phyloP scores from a whole-genome alignment of 306 rosid species.

The Quercus engelmannii region DNA sequence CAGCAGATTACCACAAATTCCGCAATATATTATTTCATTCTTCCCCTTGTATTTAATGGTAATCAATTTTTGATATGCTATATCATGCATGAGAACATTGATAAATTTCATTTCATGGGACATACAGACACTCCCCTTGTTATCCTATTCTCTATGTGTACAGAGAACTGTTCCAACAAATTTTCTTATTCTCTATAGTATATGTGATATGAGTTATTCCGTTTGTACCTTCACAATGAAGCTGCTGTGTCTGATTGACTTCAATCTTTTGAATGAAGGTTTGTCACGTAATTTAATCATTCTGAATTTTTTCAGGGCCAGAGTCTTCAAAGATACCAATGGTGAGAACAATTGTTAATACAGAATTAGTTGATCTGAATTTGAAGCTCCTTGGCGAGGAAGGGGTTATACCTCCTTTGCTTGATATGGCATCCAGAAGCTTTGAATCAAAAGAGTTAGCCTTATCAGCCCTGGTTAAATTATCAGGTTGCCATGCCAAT shows the following conservation, averaged over 20 bases:
- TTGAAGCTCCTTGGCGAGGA: slow-evolving; percentile 66
- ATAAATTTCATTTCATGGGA: not conserved
- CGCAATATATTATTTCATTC: not conserved
- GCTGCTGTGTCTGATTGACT: not conserved
- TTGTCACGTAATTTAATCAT: slow-evolving; percentile 15
- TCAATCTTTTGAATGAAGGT: not conserved
- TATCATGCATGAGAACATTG: not conserved
- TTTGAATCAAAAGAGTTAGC: slow-evolving; percentile 49
- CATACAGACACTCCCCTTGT: not conserved
- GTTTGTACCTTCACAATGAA: not conserved
- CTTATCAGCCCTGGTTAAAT: slow-evolving; percentile 55
- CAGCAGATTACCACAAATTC: not conserved
- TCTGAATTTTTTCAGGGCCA: slow-evolving; percentile 48
- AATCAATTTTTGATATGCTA: too few species aligned
- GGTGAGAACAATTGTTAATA: slow-evolving; percentile 45
- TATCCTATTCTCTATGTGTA: not conserved
- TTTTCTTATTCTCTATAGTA: not conserved
- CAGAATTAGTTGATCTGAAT: slow-evolving; percentile 47
- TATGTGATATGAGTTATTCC: not conserved
- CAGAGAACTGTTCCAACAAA: not conserved
- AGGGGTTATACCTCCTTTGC: slow-evolving; percentile 68
- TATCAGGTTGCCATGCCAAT: slow-evolving; percentile 52
- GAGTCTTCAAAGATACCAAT: slow-evolving; percentile 60
- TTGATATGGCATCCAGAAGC: slow-evolving; percentile 56
- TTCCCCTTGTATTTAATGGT: not conserved